Conservation (phyloP, 2,329 filamentous ascomycete species). For the Xylaria sp. region DNA sequence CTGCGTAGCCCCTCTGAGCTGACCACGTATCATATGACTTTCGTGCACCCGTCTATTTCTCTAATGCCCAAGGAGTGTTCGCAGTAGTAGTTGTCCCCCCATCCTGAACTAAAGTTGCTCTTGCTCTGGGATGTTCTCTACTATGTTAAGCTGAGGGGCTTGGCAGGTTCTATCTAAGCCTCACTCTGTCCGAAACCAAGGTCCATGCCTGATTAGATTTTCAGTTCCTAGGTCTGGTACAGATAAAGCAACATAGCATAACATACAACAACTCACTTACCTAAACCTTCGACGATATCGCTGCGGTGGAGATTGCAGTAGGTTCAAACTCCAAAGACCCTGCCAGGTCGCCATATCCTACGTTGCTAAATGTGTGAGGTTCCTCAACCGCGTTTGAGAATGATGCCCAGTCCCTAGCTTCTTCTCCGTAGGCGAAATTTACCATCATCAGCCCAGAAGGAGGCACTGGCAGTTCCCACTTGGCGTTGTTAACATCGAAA, state of each 20-base stretch:
- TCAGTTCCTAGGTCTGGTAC: too few species aligned
- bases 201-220: too few species aligned
- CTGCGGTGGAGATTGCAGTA: too few species aligned
- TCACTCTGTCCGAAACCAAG: too few species aligned
- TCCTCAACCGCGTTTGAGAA: not conserved
- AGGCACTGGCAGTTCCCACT: not conserved
- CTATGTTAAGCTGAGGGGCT: too few species aligned
- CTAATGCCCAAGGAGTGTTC: conserved; percentile 53
- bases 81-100: conserved; percentile 54
- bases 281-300: too few species aligned
- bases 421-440: too few species aligned
- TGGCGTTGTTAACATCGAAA: not conserved
- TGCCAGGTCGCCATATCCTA: too few species aligned
- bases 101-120: conserved; percentile 45
- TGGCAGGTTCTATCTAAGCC: too few species aligned
- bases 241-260: too few species aligned
- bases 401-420: not conserved
- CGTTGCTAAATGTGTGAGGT: not conserved
- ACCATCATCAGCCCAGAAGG: not conserved
- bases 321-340: too few species aligned
- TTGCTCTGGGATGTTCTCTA: not conserved
- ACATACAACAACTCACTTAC: too few species aligned
- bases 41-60: conserved; percentile 54
- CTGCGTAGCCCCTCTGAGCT: conserved; percentile 34
- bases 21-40: not conserved